phyloP scores from a whole-genome alignment of 345 rosid species.

The Schrenkiella parvula region DNA sequence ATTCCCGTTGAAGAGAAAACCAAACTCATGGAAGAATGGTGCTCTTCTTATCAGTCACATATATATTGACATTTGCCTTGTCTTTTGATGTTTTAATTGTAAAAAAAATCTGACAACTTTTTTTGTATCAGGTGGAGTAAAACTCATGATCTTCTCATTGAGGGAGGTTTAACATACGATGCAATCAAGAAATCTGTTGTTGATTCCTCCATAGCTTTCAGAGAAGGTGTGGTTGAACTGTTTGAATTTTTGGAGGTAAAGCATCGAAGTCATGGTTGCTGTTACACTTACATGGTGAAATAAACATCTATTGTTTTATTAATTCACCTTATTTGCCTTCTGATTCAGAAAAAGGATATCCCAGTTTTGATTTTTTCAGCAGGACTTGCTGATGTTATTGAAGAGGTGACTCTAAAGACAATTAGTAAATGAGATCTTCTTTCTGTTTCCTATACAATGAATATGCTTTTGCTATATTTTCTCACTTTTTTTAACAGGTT shows the following conservation, averaged over 20 bases:
- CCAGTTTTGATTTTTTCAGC: conserved; percentile 88
- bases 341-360: conserved; percentile 61
- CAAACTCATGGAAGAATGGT: conserved; percentile 97
- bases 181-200: conserved; percentile 68
- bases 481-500: conserved; percentile 45
- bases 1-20: conserved; percentile 76
- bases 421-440: background rate
- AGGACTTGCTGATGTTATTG: conserved; percentile 94
- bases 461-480: background rate
- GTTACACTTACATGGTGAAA: background rate
- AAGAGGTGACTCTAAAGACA: conserved; percentile 57
- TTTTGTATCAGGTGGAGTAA: conserved; percentile 67
- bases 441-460: background rate
- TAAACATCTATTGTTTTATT: background rate
- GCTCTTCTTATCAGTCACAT: background rate
- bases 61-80: background rate
- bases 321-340: background rate
- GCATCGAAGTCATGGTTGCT: background rate
- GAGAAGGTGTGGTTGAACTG: conserved; percentile 73
- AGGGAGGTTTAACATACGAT: conserved; percentile 83
- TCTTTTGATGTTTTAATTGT: background rate
- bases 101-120: background rate
- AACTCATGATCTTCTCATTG: conserved; percentile 77
- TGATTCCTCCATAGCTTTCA: conserved; percentile 59
- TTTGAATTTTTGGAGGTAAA: conserved; percentile 79